These are phyloP conservation scores for Furcasterigmium sp. DNA, from an alignment of 2,329 filamentous ascomycete genomes.

Conservation along the genomic window DNA sequence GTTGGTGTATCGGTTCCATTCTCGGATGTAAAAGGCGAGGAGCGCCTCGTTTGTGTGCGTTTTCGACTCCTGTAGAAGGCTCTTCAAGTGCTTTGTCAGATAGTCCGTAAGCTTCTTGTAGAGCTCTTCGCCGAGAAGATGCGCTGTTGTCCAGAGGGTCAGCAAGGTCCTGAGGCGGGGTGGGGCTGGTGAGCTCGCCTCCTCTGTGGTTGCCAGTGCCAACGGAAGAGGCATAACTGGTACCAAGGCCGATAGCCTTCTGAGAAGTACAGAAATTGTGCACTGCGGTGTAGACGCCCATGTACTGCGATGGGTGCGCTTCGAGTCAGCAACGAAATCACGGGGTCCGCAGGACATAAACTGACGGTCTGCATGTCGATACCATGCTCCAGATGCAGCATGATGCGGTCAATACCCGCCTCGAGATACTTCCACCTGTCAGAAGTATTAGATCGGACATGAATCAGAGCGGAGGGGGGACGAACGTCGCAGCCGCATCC, in stretches of 20 bases:
- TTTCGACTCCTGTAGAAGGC: constrained; percentile 66
- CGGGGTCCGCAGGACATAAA: constrained; percentile 4
- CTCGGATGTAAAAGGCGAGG: constrained; percentile 87
- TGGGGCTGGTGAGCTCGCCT: constrained; percentile 40
- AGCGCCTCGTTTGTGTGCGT: constrained; percentile 85
- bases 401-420: constrained; percentile 83
- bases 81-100: constrained; percentile 69
- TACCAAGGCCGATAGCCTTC: constrained; percentile 68
- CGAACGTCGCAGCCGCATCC: constrained; percentile 50
- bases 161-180: constrained; percentile 3
- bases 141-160: constrained; percentile 50
- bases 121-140: constrained; percentile 90
- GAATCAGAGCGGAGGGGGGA: constrained; percentile 4
- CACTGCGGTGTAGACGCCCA: constrained; percentile 97
- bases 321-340: background rate
- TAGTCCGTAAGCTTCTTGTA: constrained; percentile 90
- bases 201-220: constrained; percentile 61
- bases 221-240: constrained; percentile 19
- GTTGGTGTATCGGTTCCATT: constrained; percentile 94
- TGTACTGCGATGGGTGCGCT: constrained; percentile 55
- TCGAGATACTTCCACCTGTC: constrained; percentile 82
- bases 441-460: background rate
- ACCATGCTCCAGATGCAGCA: constrained; percentile 85
- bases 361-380: constrained; percentile 85
- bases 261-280: constrained; percentile 99